Conservation (phyloP, 331 rosid species). For the Telfairia occidentalis region DNA sequence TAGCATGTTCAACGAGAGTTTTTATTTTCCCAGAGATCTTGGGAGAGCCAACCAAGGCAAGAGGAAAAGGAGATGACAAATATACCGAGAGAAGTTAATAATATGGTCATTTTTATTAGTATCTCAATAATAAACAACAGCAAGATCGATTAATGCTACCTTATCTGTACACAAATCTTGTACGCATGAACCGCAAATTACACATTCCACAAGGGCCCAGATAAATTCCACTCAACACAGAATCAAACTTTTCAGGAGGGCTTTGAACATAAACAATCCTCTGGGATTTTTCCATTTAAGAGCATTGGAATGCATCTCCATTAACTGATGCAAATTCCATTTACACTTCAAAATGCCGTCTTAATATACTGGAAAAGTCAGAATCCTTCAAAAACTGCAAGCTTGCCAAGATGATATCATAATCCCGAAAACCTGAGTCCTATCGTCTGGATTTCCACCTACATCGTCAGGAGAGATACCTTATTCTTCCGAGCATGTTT, state of each 20-base stretch:
- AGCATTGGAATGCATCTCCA: neutral
- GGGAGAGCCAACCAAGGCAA: neutral
- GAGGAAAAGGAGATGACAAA: neutral
- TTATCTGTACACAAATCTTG: neutral
- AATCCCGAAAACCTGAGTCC: neutral
- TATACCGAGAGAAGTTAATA: neutral
- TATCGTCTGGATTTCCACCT: constrained; percentile 11
- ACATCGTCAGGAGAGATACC: neutral
- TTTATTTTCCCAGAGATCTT: neutral
- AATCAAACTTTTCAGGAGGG: neutral
- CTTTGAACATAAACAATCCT: neutral
- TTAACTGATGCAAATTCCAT: neutral
- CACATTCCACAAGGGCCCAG: neutral
- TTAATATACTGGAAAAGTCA: neutral
- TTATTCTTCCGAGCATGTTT: neutral
- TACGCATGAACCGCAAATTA: neutral
- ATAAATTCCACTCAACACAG: neutral
- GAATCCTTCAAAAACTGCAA: neutral
- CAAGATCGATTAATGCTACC: neutral
- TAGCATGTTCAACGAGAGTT: neutral
- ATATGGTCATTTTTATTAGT: neutral
- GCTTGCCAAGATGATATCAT: neutral
- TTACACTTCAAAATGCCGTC: neutral
- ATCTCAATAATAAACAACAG: neutral
- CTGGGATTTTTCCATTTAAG: neutral